phyloP scores from a whole-genome alignment of 768 basidiomycete species.

The Atractiella rhizophila region DNA sequence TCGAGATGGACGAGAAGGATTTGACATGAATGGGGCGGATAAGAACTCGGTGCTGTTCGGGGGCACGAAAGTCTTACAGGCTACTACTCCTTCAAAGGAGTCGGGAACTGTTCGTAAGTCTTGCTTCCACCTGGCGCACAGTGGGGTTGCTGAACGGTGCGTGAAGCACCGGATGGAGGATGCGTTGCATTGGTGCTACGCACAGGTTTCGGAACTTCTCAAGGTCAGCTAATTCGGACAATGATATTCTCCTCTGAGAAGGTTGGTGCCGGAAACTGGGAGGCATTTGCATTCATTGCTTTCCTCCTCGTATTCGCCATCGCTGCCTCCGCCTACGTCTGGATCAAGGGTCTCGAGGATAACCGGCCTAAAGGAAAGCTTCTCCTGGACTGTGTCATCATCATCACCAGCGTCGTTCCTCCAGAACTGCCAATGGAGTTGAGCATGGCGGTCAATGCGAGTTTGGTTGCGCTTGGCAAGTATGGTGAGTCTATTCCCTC shows the following conservation, averaged over 20 bases:
- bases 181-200: slow-evolving; percentile 77
- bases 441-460: slow-evolving; percentile 82
- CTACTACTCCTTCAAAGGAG: slow-evolving; percentile 27
- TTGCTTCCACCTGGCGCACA: no score
- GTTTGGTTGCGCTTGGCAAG: slow-evolving; percentile 75
- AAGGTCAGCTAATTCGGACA: slow-evolving; percentile 86
- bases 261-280: slow-evolving; percentile 81
- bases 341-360: slow-evolving; percentile 83
- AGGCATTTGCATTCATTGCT: slow-evolving; percentile 91
- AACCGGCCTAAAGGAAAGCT: slow-evolving; percentile 85
- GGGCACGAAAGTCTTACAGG: slow-evolving; percentile 89
- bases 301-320: slow-evolving; percentile 94
- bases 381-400: slow-evolving; percentile 77
- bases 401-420: slow-evolving; percentile 90
- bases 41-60: slow-evolving; percentile 76
- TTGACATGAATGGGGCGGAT: slow-evolving; percentile 67
- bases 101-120: no score
- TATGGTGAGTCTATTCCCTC: slow-evolving; percentile 33
- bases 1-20: slow-evolving; percentile 40
- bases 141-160: background rate
- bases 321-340: slow-evolving; percentile 94
- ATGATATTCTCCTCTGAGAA: slow-evolving; percentile 99
- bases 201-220: slow-evolving; percentile 90
- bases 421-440: slow-evolving; percentile 97
- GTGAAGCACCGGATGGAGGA: slow-evolving; percentile 51